Conservation (phyloP, 2,329 filamentous ascomycete species). For the Aspergillus ochraceus region DNA sequence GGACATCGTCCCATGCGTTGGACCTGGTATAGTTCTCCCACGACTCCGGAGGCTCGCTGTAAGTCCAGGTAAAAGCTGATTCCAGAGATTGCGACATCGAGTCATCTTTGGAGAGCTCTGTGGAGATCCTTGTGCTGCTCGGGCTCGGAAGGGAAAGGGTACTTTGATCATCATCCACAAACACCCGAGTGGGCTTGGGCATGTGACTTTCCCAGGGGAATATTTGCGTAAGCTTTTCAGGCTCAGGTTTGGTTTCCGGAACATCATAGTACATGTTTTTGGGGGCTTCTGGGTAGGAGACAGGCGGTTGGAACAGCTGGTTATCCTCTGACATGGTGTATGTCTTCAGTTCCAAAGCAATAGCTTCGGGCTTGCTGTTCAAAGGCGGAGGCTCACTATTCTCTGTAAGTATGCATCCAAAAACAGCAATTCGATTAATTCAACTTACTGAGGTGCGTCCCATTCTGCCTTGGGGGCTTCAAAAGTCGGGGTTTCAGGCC, state of each 20-base stretch:
- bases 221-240: slow-evolving; percentile 64
- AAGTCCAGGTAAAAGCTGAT: slow-evolving; percentile 14
- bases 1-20: slow-evolving; percentile 93
- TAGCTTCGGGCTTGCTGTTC: slow-evolving; percentile 78
- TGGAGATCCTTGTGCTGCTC: slow-evolving; percentile 2
- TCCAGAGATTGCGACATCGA: slow-evolving; percentile 15
- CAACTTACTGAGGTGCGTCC: slow-evolving; percentile 60
- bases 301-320: slow-evolving; percentile 73
- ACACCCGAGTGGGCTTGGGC: slow-evolving; percentile 57
- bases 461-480: slow-evolving; percentile 61
- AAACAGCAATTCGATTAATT: slow-evolving; percentile 9
- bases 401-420: slow-evolving; percentile 21
- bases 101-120: slow-evolving; percentile 14
- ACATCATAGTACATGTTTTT: slow-evolving; percentile 87
- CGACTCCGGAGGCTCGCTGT: slow-evolving; percentile 48
- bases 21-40: slow-evolving; percentile 73
- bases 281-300: slow-evolving; percentile 77
- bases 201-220: slow-evolving; percentile 87
- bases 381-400: slow-evolving; percentile 60
- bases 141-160: slow-evolving; percentile 5
- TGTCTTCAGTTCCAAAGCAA: slow-evolving; percentile 73
- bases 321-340: slow-evolving; percentile 83
- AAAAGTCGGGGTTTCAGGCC: slow-evolving; percentile 46
- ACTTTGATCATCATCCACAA: slow-evolving; percentile 35
- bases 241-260: slow-evolving; percentile 58